Evolutionary conservation across 495 filamentous ascomycete genomes (phyloP), one percentile per base, ranked within the genome.

Genomic region (Penicillium paradoxum): DNA sequence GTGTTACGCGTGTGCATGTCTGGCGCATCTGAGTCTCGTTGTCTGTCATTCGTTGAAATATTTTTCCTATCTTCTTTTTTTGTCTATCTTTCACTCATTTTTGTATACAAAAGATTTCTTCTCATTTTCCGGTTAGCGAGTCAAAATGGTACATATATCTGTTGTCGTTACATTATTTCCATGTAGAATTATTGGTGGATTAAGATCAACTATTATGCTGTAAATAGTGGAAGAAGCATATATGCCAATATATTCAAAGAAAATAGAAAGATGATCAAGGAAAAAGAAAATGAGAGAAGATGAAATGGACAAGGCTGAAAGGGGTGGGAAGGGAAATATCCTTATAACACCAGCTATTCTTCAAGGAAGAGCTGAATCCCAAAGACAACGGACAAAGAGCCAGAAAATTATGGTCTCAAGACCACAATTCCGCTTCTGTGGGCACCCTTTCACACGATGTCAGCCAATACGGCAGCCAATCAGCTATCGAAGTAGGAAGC

Each of bases 391-490:
- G 18, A 3, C 2, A 36, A 11, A 9, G 25, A 4, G 34, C 9
- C 37, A 37, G 19, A 7, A 21, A n/a, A 0, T 13, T 21, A 19
- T 24, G 13, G 27, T 30, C 7, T 56, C 49, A 71, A 49, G 57
- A 58, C 64, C 64, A 69, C 24, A 71, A 36, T 6, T 69, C 64
- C 14, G 55, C 57, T 7, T 59, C 55, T 10, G 40, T 39, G 3
- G 22, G 45, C 8, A 27, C 21, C 6, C 36, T 58, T 5, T 52
- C 46, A 36, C 55, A 55, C 1, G 55, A 41, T 5, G 44, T 34
- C 17, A 53, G 9, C 54, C 54, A 60, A 17, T 29, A 19, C 9
- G 57, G 51, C 34, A 51, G 18, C 49, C 49, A 34, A 9, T 25
- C n/a, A 4, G 49, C 45, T 19, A 49, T 22, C 33, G 51, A 64